Evolutionary conservation across 176 grass and related monocot genomes (phyloP).

Genomic region (Echinochloa phyllopogon): DNA sequence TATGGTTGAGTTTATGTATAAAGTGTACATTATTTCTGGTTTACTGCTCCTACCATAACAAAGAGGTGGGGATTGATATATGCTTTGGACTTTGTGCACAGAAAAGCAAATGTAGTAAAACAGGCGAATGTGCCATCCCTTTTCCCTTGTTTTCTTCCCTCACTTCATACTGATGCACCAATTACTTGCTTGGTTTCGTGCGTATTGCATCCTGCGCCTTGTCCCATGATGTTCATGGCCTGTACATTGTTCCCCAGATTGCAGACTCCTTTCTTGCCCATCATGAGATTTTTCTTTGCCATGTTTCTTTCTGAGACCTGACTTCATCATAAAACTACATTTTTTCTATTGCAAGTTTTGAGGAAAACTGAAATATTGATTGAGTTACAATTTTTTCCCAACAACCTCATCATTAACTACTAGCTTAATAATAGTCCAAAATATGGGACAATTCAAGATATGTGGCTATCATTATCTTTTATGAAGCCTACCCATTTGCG

Average conservation of each 20-base stretch:
- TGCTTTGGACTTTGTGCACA: neutral
- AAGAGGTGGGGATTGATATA: neutral
- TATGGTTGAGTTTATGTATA: neutral
- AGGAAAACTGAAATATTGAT: neutral
- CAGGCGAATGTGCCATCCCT: neutral
- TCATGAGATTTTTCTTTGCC: neutral
- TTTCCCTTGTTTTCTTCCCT: neutral
- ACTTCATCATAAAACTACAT: neutral
- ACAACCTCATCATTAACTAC: neutral
- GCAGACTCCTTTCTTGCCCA: neutral
- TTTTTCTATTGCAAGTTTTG: neutral
- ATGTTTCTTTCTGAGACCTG: neutral
- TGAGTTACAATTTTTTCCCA: neutral
- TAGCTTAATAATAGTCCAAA: neutral
- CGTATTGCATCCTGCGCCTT: neutral
- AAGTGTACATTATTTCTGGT: neutral
- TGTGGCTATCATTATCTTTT: neutral
- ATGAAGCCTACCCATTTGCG: neutral
- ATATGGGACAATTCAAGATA: neutral
- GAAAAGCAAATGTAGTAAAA: neutral
- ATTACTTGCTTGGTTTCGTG: neutral
- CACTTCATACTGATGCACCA: neutral
- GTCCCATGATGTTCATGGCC: neutral
- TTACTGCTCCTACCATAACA: neutral
- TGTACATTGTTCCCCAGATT: neutral